Conservation (phyloP, 345 rosid species). For the Anacardium occidentale region DNA sequence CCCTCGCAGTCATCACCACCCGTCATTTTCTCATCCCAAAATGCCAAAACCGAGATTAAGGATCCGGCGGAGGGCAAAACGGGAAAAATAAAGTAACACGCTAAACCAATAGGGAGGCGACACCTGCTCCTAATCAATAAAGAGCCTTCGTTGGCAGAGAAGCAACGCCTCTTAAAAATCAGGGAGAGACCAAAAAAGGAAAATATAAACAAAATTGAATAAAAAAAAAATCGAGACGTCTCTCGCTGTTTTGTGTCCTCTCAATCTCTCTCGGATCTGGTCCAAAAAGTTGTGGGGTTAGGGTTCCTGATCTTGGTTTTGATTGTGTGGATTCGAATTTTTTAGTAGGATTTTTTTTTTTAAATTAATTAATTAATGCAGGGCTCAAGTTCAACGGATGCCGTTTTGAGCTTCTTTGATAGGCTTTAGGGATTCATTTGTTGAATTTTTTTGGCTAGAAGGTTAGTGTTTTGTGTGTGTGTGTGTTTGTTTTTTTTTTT, state of each 20-base stretch:
- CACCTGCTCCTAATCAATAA: slow-evolving; percentile 30
- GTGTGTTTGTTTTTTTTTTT: too few relatives aligned
- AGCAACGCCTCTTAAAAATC: neutral
- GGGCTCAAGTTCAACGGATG: slow-evolving; percentile 22
- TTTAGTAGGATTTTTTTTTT: neutral
- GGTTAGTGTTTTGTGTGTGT: neutral
- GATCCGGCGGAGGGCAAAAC: slow-evolving; percentile 3
- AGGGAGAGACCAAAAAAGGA: neutral
- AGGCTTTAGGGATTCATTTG: slow-evolving; percentile 24
- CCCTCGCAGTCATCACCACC: neutral
- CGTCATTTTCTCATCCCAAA: neutral
- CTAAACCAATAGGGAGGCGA: neutral
- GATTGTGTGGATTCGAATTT: neutral
- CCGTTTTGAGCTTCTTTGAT: slow-evolving; percentile 31
- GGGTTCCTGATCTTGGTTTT: slow-evolving; percentile 21
- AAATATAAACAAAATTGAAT: too few relatives aligned
- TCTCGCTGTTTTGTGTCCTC: slow-evolving; percentile 9
- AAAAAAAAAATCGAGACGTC: neutral
- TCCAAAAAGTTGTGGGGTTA: slow-evolving; percentile 29
- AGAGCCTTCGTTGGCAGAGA: slow-evolving; percentile 33
- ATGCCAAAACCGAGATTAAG: neutral
- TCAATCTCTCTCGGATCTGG: slow-evolving; percentile 31
- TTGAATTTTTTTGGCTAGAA: slow-evolving; percentile 4
- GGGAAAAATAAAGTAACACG: slow-evolving; percentile 16
- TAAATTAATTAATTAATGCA: slow-evolving; percentile 6